Base-by-base conservation (phyloP, 2,329 filamentous ascomycete species). In the Calonectria crousiana region DNA sequence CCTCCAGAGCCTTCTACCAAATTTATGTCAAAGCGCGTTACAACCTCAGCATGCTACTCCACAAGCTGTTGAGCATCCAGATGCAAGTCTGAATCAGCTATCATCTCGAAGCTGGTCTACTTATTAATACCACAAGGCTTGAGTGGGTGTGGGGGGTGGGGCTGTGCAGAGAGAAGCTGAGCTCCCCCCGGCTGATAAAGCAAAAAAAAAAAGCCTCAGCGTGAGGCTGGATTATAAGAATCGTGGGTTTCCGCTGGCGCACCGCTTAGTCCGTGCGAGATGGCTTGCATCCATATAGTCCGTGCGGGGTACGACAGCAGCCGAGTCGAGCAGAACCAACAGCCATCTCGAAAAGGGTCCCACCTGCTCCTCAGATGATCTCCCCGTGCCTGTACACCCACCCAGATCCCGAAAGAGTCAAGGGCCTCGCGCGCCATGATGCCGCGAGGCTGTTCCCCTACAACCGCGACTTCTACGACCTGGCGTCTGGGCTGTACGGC, bases 301-400 rank as follows among this genome's bases (percentile, higher is more conserved):
- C 32, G 32, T 34, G 32, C 10, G 32, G 53, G n/a, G 32, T 13
- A 18, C 38, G 38, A 18, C 38, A 41, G 16, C 13, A 41, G 36
- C 36, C 14, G 16, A 18, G 13, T 38, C 14, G 4, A 38, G 36
- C 16, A 44, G 41, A n/a, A n/a, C 41, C 41, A 44, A 44, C 41
- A 20, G 41, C 10, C 3, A n/a, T 44, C 41, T 18, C 41, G 10
- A 9, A 8, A 44, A 44, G 0, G 18, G 41, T 20, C n/a, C 41
- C 41, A 44, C 38, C 16, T 41, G 13, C 18, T 41, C 16, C 6
- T 6, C 56, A 71, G 32, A 71, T 71, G 72, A 38, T 65, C 20
- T 71, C 72, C 6, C 67, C 71, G 30, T 74, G 72, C 68, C 67
- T 68, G 28, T 74, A 74, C 23, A 64, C 68, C 28, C 68, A 71